Evolutionary conservation across 1,139 yeast species (phyloP), one percentile per base, ranked within the genome.

Genomic region (Nematodospora anomalae): DNA sequence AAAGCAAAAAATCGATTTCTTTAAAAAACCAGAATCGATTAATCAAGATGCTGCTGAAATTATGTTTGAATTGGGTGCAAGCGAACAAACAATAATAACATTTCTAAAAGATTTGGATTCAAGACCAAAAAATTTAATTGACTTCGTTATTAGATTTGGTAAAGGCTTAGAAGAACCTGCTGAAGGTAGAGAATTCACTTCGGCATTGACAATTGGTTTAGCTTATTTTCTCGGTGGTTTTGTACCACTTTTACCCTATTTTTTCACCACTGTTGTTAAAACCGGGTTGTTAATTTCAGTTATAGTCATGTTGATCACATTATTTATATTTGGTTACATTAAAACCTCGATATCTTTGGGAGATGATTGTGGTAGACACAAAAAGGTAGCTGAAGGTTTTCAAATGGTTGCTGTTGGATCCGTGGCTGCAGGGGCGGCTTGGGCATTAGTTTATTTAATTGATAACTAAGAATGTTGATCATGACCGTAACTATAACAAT

Each of bases 361-460:
- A 38, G 80, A 78, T 26, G 90, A 82, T 45, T 79, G 88, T 52
- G 74, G 87, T 11, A 60, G 60, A 7, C 53, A 57, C 42, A 80
- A 79, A 52, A 85, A 87, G 53, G 64, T 84, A 4, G 63, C 67
- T 32, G 96, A 89, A 58, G 97, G 97, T 35, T 39, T 84, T 28
- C 95, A 89, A 62, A 92, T 92, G 97, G 82, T 89, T 39, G 65
- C 84, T 14, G 90, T 88, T 35, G 98, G 98, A 29, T 95, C 97
- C 12, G 66, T 85, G 23, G 98, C 98, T 16, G 98, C 98, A 4
- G 95, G 96, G 6, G 87, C 95, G 16, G 97, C 98, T 14, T 92
- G 96, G 96, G 80, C 80, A 31, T 76, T 90, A 57, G 97, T 92
- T 30, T 83, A 81, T 56, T 64, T 83, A 46, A 81, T 89, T 46